A percentile compares a stretch with the other conserved stretches of the same genome.
phyloP scores from a whole-genome alignment of 2,329 filamentous ascomycete genomes.

The Nothopassalora personata region DNA sequence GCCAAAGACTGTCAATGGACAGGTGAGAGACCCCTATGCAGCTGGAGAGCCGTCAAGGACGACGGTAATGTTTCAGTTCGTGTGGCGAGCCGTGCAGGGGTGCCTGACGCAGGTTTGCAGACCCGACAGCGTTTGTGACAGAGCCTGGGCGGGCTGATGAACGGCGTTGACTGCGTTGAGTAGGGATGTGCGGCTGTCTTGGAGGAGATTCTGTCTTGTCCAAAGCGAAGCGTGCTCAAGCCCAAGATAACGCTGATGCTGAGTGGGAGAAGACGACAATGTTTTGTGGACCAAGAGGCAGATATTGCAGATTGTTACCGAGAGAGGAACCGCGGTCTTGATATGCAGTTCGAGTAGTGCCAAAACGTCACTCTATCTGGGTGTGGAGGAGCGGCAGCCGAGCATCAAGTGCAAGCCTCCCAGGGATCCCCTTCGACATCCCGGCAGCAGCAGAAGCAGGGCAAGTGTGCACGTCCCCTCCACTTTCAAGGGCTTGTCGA shows the following conservation, averaged over 20 bases:
- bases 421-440: not conserved
- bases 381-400: not conserved
- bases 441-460: not conserved
- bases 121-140: not conserved
- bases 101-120: not conserved
- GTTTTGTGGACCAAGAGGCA: slow-evolving; percentile 15
- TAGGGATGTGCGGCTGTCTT: slow-evolving; percentile 14
- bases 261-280: slow-evolving; percentile 6
- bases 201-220: slow-evolving; percentile 1
- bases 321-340: slow-evolving; percentile 1
- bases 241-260: slow-evolving; percentile 11
- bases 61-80: slow-evolving; percentile 21
- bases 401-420: not conserved
- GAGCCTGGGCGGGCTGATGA: slow-evolving; percentile 9
- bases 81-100: not conserved
- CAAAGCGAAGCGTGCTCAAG: slow-evolving; percentile 7
- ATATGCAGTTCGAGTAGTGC: slow-evolving; percentile 4
- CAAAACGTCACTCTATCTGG: slow-evolving; percentile 1
- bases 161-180: slow-evolving; percentile 6
- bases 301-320: slow-evolving; percentile 8
- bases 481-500: not conserved
- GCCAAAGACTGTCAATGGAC: slow-evolving; percentile 23
- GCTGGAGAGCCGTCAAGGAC: slow-evolving; percentile 20
- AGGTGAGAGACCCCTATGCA: slow-evolving; percentile 22
- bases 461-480: not conserved